Evolutionary conservation across 2,329 filamentous ascomycete genomes (phyloP).

Genomic region (Fusarium nodosum): DNA sequence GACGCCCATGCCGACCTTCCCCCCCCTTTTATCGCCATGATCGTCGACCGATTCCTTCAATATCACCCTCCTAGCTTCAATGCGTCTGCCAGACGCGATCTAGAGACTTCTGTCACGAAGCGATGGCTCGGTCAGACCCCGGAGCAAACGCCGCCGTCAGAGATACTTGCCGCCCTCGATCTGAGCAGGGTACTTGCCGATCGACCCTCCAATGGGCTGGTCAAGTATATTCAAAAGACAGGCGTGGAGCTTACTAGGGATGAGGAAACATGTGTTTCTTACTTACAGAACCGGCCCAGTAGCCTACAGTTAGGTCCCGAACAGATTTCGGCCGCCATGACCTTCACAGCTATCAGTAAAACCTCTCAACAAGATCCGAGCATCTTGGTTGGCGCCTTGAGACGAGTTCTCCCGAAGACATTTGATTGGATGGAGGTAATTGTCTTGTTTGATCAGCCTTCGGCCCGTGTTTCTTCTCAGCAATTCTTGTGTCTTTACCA

Average conservation of each 20-base stretch:
- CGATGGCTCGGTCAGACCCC: slow-evolving; percentile 71
- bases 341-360: slow-evolving; percentile 73
- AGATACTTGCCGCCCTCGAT: slow-evolving; percentile 78
- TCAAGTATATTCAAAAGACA: slow-evolving; percentile 77
- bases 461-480: slow-evolving; percentile 78
- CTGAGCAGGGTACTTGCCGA: slow-evolving; percentile 75
- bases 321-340: slow-evolving; percentile 84
- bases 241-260: slow-evolving; percentile 82
- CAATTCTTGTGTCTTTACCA: slow-evolving; percentile 88
- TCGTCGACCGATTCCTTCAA: slow-evolving; percentile 88
- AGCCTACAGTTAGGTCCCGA: slow-evolving; percentile 79
- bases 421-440: slow-evolving; percentile 81
- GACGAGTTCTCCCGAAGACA: slow-evolving; percentile 71
- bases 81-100: slow-evolving; percentile 78
- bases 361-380: slow-evolving; percentile 66
- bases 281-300: slow-evolving; percentile 66
- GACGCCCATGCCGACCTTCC: slow-evolving; percentile 75
- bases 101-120: slow-evolving; percentile 74
- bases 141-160: slow-evolving; percentile 75
- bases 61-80: slow-evolving; percentile 90
- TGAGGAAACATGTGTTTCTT: slow-evolving; percentile 73
- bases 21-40: slow-evolving; percentile 78
- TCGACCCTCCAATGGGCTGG: slow-evolving; percentile 68
- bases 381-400: slow-evolving; percentile 72
- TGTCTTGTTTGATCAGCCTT: slow-evolving; percentile 82